Evolutionary conservation across 1,284 basidiomycete genomes (phyloP), one percentile per base, ranked within the genome.

Genomic region (Cutaneotrichosporon dermatis): DNA sequence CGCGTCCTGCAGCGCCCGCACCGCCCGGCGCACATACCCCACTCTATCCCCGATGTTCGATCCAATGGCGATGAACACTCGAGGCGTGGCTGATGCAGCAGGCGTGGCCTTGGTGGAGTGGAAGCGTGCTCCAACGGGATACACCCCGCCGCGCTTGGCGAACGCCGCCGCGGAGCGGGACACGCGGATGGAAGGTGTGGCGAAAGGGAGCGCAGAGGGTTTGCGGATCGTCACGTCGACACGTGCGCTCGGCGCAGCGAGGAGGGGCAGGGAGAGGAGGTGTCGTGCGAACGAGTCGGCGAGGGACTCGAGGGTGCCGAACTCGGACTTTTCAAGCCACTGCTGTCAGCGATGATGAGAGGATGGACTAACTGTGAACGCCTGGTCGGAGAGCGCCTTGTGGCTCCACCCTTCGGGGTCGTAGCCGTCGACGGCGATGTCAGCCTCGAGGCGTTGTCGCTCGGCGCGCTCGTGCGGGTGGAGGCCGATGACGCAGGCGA

Each of bases 31-130:
- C 61, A 98, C 88, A 72, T 96, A 88, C 15, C 82, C 82, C 55
- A 92, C 88, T 3, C 89, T 81, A 75, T 96, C 91, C 1, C 92
- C 93, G 0, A 97, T 81, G 71, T 98, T 98, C 1, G 92, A 90
- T 0, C 94, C 95, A 3, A 98, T 78, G 1, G 91, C 91, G 49
- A 98, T 82, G 5, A 86, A 86, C 4, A 82, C 86, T 1, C 76
- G 56, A 49, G 39, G 11, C 25, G 36, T 5, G 6, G 49, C n/a
- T 9, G n/a, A 34, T 15, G 39, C 10, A 25, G 25, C 25, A 25
- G 3, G 25, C 25, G 25, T 25, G 25, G 25, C 25, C 25, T 25
- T 25, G 2, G 54, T 39, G 2, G 54, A 50, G 35, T 46, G 41
- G 35, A 39, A 46, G n/a, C 57, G 45, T 5, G 39, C 16, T 10